These are phyloP conservation scores for Dactylellina drechsleri DNA, from an alignment of 2,329 filamentous ascomycete species.

Conservation along the genomic window DNA sequence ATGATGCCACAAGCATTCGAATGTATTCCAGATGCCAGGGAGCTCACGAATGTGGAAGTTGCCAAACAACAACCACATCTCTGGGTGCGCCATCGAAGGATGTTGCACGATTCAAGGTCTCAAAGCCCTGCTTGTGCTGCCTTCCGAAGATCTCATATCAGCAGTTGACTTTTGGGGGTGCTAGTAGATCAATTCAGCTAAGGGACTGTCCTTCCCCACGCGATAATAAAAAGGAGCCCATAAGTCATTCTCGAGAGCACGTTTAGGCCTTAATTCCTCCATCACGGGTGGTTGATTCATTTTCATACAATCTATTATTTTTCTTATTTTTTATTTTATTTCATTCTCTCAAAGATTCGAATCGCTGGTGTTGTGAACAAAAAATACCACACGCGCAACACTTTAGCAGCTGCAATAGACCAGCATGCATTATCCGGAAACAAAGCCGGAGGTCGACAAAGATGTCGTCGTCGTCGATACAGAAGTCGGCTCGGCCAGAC, in stretches of 20 bases:
- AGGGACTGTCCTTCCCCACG: conserved; percentile 2
- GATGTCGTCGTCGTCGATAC: conserved; percentile 34
- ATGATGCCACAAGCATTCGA: conserved; percentile 36
- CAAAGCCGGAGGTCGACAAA: conserved; percentile 36
- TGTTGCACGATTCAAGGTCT: conserved; percentile 43
- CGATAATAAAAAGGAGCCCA: conserved; percentile 40
- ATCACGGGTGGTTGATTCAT: conserved; percentile 22
- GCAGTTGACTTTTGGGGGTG: conserved; percentile 1
- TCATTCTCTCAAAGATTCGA: background rate
- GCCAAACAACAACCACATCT: conserved; percentile 47
- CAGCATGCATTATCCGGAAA: conserved; percentile 49
- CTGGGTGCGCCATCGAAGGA: conserved; percentile 38
- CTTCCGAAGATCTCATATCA: conserved; percentile 30
- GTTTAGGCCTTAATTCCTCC: conserved; percentile 18
- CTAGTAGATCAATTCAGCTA: background rate
- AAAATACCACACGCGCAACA: conserved; percentile 49
- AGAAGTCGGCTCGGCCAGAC: conserved; percentile 32
- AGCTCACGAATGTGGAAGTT: conserved; percentile 47
- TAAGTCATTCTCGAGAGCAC: conserved; percentile 20
- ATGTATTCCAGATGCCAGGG: conserved; percentile 35
- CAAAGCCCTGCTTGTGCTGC: conserved; percentile 51
- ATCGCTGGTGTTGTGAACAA: conserved; percentile 5
- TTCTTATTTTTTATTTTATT: conserved; percentile 10
- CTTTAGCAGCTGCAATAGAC: background rate
- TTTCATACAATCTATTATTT: conserved; percentile 22